These are phyloP conservation scores for Ramichloridium luteum DNA, from an alignment of 2,329 filamentous ascomycete genomes.

Conservation along the genomic window DNA sequence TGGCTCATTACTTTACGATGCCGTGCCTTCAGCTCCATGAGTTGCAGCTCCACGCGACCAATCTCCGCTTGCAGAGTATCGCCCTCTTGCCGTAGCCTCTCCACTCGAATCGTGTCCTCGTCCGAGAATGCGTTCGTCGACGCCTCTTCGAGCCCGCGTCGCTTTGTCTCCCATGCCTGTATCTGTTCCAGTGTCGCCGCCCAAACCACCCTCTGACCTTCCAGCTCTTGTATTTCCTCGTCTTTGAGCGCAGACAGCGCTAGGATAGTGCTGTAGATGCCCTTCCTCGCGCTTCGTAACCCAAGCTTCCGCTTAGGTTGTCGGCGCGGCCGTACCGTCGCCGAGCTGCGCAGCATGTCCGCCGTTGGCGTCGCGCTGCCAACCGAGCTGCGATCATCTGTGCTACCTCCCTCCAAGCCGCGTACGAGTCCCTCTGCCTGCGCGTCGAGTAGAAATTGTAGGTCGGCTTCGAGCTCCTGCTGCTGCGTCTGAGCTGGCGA, in stretches of 20 bases:
- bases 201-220: conserved; percentile 44
- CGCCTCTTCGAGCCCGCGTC: conserved; percentile 43
- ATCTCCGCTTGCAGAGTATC: conserved; percentile 51
- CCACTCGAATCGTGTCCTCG: conserved; percentile 46
- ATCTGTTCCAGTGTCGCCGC: conserved; percentile 48
- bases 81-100: conserved; percentile 39
- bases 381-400: conserved; percentile 35
- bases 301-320: conserved; percentile 33
- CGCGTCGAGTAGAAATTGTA: conserved; percentile 48
- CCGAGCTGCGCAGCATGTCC: conserved; percentile 25
- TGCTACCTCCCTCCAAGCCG: conserved; percentile 30
- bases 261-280: conserved; percentile 50
- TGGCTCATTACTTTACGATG: conserved; percentile 48
- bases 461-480: conserved; percentile 42
- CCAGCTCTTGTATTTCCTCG: conserved; percentile 53
- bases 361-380: conserved; percentile 38
- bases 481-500: conserved; percentile 31
- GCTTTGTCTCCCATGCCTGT: conserved; percentile 45
- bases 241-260: conserved; percentile 53
- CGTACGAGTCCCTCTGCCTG: conserved; percentile 46
- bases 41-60: conserved; percentile 49
- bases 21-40: conserved; percentile 48
- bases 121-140: conserved; percentile 43
- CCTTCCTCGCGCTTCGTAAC: conserved; percentile 51
- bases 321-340: conserved; percentile 26